Evolutionary conservation across 2,329 filamentous ascomycete genomes (phyloP).

Genomic region (Sordariomycetes sp.): DNA sequence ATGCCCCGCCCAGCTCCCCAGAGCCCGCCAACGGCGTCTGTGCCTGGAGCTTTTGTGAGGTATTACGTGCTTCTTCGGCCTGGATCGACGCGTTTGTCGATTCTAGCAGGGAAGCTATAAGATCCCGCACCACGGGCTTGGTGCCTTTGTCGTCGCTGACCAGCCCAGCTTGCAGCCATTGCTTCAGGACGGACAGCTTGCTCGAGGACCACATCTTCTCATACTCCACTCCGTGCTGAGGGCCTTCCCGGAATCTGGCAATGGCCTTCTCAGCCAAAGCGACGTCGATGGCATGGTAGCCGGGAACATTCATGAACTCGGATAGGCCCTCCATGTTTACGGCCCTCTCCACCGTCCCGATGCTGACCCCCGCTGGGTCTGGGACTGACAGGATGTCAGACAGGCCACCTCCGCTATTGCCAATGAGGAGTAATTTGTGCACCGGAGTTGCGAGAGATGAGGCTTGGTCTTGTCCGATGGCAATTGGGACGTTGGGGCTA

Average conservation of each 20-base stretch:
- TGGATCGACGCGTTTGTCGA: slow-evolving; percentile 42
- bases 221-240: slow-evolving; percentile 61
- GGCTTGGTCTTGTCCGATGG: slow-evolving; percentile 53
- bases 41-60: too few relatives aligned
- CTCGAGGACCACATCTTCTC: slow-evolving; percentile 67
- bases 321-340: slow-evolving; percentile 46
- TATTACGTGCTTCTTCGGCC: slow-evolving; percentile 35
- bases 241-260: slow-evolving; percentile 56
- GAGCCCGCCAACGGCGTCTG: neutral
- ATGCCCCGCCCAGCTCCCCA: slow-evolving; percentile 41
- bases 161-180: slow-evolving; percentile 53
- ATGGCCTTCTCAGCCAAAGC: slow-evolving; percentile 54
- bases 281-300: slow-evolving; percentile 54
- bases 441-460: slow-evolving; percentile 71
- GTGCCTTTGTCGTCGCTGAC: slow-evolving; percentile 33
- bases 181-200: slow-evolving; percentile 53
- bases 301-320: slow-evolving; percentile 22
- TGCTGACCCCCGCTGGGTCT: slow-evolving; percentile 53
- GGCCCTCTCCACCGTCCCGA: slow-evolving; percentile 39
- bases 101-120: slow-evolving; percentile 59
- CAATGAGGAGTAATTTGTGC: slow-evolving; percentile 69
- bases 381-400: too few relatives aligned
- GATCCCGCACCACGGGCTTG: slow-evolving; percentile 55
- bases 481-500: slow-evolving; percentile 67
- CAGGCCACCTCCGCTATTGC: slow-evolving; percentile 64